Conservation (phyloP, 2,329 filamentous ascomycete species). For the Chaetomiaceae sp. region DNA sequence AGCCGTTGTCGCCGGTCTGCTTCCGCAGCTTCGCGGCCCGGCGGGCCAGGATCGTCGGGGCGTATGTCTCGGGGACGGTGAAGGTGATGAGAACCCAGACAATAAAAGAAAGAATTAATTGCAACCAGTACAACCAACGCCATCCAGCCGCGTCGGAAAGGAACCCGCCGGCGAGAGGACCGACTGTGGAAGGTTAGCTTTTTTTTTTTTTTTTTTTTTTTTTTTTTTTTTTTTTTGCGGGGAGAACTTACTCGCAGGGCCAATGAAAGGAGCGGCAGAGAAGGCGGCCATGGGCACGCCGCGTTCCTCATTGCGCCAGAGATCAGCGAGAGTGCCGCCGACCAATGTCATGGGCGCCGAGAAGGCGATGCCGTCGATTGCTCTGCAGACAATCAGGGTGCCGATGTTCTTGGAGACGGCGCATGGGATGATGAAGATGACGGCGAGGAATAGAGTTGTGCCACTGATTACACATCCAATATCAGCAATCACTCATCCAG, state of each 20-base stretch:
- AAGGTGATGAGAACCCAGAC: conserved; percentile 76
- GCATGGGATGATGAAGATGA: conserved; percentile 76
- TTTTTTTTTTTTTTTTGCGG: no score
- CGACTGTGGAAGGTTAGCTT: no score
- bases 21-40: conserved; percentile 70
- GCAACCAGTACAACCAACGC: conserved; percentile 86
- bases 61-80: conserved; percentile 87
- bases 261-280: conserved; percentile 75
- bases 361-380: conserved; percentile 79
- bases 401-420: conserved; percentile 71
- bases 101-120: conserved; percentile 67
- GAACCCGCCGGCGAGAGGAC: conserved; percentile 73
- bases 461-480: conserved; percentile 33
- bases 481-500: conserved; percentile 7
- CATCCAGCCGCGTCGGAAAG: conserved; percentile 66
- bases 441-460: conserved; percentile 62
- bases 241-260: conserved; percentile 64
- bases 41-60: conserved; percentile 67
- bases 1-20: conserved; percentile 59
- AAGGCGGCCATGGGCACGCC: conserved; percentile 87
- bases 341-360: conserved; percentile 84
- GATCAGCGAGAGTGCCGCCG: conserved; percentile 74
- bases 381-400: conserved; percentile 70
- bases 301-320: conserved; percentile 81
- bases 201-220: no score